These are phyloP conservation scores for Fomitopsis betulina DNA, from an alignment of 1,284 basidiomycete genomes.

Conservation along the genomic window DNA sequence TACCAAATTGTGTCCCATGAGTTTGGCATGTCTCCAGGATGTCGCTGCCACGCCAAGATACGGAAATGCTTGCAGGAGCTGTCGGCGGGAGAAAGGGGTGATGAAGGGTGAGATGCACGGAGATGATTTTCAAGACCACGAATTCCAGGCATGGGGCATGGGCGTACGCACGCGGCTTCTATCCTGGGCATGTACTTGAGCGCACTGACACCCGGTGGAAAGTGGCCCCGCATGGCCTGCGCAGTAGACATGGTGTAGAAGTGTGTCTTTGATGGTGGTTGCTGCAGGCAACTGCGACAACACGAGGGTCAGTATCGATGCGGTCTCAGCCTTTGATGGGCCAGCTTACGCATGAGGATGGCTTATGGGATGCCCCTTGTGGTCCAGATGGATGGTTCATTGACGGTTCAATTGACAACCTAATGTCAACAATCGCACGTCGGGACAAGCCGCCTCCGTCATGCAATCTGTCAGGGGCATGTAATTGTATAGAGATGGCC, in stretches of 20 bases:
- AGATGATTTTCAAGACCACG: slow-evolving; percentile 8
- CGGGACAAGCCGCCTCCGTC: too few relatives aligned
- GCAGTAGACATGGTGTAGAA: too few relatives aligned
- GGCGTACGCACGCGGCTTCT: slow-evolving; percentile 6
- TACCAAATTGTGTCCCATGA: too few relatives aligned
- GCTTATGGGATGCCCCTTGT: too few relatives aligned
- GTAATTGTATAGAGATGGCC: too few relatives aligned
- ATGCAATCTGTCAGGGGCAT: too few relatives aligned
- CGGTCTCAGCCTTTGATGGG: too few relatives aligned
- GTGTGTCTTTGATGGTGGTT: not conserved
- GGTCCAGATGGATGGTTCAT: too few relatives aligned
- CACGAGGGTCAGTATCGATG: not conserved
- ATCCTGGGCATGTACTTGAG: slow-evolving; percentile 21
- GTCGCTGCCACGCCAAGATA: slow-evolving; percentile 13
- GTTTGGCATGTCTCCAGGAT: too few relatives aligned
- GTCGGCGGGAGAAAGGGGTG: slow-evolving; percentile 9
- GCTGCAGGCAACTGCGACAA: not conserved
- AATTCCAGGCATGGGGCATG: slow-evolving; percentile 6
- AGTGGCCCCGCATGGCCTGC: slow-evolving; percentile 1
- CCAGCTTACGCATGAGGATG: too few relatives aligned
- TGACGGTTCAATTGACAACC: too few relatives aligned
- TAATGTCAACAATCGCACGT: too few relatives aligned
- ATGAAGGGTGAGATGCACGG: slow-evolving; percentile 17
- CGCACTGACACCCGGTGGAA: slow-evolving; percentile 19
- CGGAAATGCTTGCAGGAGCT: not conserved